These are phyloP conservation scores for Hyphodiscus sp. DNA, from an alignment of 2,329 filamentous ascomycete genomes.

Conservation along the genomic window DNA sequence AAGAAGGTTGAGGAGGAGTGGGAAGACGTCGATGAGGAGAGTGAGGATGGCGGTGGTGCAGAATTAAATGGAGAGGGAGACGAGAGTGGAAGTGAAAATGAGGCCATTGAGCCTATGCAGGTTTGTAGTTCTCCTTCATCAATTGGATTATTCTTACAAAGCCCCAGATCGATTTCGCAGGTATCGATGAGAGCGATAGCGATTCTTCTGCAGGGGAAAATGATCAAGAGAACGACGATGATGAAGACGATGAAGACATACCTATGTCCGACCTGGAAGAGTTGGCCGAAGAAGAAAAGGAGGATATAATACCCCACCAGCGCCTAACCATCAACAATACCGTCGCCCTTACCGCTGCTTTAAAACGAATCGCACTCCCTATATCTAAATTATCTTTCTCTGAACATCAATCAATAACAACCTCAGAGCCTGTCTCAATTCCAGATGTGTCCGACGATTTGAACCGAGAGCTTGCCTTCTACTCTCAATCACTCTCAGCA, in stretches of 20 bases:
- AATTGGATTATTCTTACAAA: constrained; percentile 7
- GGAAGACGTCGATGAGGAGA: constrained; percentile 35
- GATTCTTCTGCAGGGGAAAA: constrained; percentile 44
- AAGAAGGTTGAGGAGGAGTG: constrained; percentile 33
- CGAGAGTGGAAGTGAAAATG: constrained; percentile 35
- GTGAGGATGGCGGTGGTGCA: constrained; percentile 18
- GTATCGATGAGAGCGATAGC: constrained; percentile 56
- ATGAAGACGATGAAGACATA: constrained; percentile 79
- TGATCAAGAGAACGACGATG: constrained; percentile 40
- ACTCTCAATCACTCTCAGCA: constrained; percentile 79
- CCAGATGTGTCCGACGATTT: constrained; percentile 86
- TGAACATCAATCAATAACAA: constrained; percentile 71
- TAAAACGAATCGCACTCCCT: constrained; percentile 72
- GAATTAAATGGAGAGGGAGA: constrained; percentile 25
- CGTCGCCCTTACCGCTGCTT: constrained; percentile 70
- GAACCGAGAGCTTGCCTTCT: constrained; percentile 86
- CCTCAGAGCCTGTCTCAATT: constrained; percentile 63
- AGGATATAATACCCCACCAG: constrained; percentile 83
- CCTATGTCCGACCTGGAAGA: constrained; percentile 83
- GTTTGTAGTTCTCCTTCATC: constrained; percentile 9
- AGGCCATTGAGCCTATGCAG: constrained; percentile 19
- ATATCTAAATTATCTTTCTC: constrained; percentile 68
- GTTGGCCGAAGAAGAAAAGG: constrained; percentile 69
- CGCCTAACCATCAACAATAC: constrained; percentile 98
- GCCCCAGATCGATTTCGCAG: constrained; percentile 43